Conservation (phyloP, 1,284 basidiomycete species). For the Hemileia vastatrix region DNA sequence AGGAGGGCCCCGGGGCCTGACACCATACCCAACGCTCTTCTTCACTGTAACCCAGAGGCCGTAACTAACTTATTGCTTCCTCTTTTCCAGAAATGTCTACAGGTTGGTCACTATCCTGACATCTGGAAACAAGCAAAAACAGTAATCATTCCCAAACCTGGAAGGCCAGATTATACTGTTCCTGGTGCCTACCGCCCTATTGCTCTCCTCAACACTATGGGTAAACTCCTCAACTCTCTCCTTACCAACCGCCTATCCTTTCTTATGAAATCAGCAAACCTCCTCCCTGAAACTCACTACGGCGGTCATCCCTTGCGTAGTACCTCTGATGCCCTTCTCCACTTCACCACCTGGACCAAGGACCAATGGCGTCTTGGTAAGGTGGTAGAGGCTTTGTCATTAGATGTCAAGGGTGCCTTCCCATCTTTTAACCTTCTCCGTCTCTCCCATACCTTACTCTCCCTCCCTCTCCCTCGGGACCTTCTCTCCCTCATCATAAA, state of each 20-base stretch:
- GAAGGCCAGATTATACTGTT: not conserved
- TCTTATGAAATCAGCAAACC: too few relatives aligned
- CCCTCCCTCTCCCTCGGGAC: not conserved
- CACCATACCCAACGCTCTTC: too few relatives aligned
- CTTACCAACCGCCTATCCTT: constrained; percentile 4
- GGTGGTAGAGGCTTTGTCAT: not conserved
- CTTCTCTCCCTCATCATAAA: not conserved
- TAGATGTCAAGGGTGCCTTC: not conserved
- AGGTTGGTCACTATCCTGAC: not conserved
- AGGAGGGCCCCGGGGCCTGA: too few relatives aligned
- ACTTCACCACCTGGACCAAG: constrained; percentile 1
- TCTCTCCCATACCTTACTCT: not conserved
- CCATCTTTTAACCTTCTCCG: not conserved
- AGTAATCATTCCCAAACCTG: not conserved
- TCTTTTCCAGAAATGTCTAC: too few relatives aligned
- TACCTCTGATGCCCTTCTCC: too few relatives aligned
- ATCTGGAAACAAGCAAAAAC: constrained; percentile 5
- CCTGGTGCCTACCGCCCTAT: constrained; percentile 7
- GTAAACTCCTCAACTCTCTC: constrained; percentile 3
- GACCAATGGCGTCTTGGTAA: not conserved
- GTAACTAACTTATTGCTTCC: too few relatives aligned
- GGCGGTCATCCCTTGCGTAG: too few relatives aligned
- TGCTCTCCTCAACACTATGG: constrained; percentile 2
- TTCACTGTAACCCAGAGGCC: too few relatives aligned
- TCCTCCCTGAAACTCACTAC: too few relatives aligned